These are phyloP conservation scores for Mycena filopes DNA, from an alignment of 768 basidiomycete species.

Conservation along the genomic window DNA sequence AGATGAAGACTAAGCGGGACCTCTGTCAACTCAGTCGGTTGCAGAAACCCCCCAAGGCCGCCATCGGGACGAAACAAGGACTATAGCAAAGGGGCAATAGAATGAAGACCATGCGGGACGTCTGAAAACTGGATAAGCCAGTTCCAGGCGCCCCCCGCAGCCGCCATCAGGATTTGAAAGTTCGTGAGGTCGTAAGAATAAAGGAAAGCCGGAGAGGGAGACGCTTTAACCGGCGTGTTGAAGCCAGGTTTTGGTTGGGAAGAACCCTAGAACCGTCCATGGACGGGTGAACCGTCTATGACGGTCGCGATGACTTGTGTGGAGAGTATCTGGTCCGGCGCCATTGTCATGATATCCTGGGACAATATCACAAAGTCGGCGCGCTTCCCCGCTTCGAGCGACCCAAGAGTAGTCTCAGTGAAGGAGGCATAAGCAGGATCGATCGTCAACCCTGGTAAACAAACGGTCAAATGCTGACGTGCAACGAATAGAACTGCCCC, in stretches of 20 bases:
- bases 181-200: no score
- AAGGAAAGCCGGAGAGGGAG: conserved; percentile 4
- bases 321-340: conserved; percentile 65
- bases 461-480: not conserved
- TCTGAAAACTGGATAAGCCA: not conserved
- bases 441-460: conserved; percentile 78
- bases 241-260: conserved; percentile 6
- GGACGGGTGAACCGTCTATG: conserved; percentile 73
- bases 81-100: not conserved
- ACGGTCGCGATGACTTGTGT: conserved; percentile 80
- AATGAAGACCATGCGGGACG: conserved; percentile 13
- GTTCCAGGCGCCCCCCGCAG: conserved; percentile 12
- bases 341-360: conserved; percentile 81
- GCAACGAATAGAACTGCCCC: not conserved
- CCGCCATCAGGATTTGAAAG: conserved; percentile 6
- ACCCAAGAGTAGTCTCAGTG: conserved; percentile 77
- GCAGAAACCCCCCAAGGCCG: conserved; percentile 18
- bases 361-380: conserved; percentile 91
- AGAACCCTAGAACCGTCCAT: conserved; percentile 41
- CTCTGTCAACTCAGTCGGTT: conserved; percentile 17
- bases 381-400: conserved; percentile 78
- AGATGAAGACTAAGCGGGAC: conserved; percentile 37
- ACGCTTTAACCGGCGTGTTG: conserved; percentile 30
- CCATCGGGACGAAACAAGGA: conserved; percentile 1
- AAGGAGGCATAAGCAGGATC: conserved; percentile 91